Base-by-base conservation (phyloP, 805 yeast species). In the Lipomyces orientalis region DNA sequence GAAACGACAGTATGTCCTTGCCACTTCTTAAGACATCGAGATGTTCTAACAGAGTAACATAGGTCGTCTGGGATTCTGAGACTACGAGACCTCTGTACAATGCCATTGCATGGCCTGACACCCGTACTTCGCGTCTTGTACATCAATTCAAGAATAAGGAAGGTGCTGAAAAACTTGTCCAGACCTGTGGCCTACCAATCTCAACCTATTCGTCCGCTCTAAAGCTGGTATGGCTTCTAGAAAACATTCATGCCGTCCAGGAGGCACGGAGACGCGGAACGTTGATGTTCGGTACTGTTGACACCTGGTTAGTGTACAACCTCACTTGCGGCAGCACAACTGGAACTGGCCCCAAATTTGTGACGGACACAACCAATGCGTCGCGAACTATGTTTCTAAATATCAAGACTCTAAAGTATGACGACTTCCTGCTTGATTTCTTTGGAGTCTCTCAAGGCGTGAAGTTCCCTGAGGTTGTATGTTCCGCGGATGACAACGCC, bases 71-170 rank as follows among this genome's bases (percentile, higher is more conserved):
- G 97, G 89, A 92, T 65, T 85, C 87, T 72, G 82, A 82, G 62
- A 92, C 97, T 1, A 97, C 97, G 54, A 81, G 82, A 71, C 96
- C 97, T 3, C 85, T 92, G 64, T 85, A 88, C 76, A 89, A 90
- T 77, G 98, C 97, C 75, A 91, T 93, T 77, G 97, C 93, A 49
- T 93, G 98, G 98, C 91, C 94, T 70, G 98, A 93, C 80, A 90
- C 97, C 54, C 86, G 98, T 76, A 94, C 97, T 54, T 80, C 90
- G 9, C 86, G 83, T 22, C 84, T 90, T 60, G 93, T 92, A 62
- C 85, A 85, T 69, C 85, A 87, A 71, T 82, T 89, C 76, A 85
- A 84, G 73, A 80, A 82, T 66, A 82, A 82, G 72, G 88, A 85
- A 39, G 83, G 82, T 60, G 84, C 90, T 70, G 86, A 84, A 56